Conservation (phyloP, 2,329 filamentous ascomycete species). For the Trichoderma atrobrunneum region DNA sequence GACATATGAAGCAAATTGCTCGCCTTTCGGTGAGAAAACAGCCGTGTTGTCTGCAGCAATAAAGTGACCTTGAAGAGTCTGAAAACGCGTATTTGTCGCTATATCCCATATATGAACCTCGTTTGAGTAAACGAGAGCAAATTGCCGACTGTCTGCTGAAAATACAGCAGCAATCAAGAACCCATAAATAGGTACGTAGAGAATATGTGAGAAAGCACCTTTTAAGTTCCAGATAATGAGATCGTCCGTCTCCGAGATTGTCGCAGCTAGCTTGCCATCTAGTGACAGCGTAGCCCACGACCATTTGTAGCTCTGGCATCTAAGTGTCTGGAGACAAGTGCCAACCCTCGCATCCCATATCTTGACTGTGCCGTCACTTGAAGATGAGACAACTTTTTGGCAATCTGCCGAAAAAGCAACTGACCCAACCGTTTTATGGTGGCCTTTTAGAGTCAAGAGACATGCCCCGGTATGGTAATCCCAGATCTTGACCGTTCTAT, state of each 20-base stretch:
- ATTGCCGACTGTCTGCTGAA: background rate
- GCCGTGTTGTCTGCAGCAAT: background rate
- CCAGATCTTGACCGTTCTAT: conserved; percentile 1
- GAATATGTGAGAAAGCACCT: background rate
- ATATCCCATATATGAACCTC: background rate
- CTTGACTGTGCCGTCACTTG: conserved; percentile 2
- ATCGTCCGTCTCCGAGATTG: background rate
- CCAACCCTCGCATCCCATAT: conserved; percentile 7
- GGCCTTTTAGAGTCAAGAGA: conserved; percentile 13
- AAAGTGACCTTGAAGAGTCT: background rate
- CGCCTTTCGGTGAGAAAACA: background rate
- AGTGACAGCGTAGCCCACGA: background rate
- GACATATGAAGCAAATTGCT: background rate
- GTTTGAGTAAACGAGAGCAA: background rate
- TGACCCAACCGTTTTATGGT: background rate
- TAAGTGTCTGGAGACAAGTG: background rate
- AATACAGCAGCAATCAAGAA: background rate
- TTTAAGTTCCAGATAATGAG: background rate
- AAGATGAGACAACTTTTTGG: background rate
- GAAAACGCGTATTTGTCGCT: background rate
- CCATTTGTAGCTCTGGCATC: background rate
- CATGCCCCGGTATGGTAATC: background rate
- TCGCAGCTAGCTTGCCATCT: background rate
- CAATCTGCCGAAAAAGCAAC: conserved; percentile 4
- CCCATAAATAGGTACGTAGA: background rate